These are phyloP conservation scores for Paecilomyces niveus DNA, from an alignment of 2,329 filamentous ascomycete genomes.

Conservation along the genomic window DNA sequence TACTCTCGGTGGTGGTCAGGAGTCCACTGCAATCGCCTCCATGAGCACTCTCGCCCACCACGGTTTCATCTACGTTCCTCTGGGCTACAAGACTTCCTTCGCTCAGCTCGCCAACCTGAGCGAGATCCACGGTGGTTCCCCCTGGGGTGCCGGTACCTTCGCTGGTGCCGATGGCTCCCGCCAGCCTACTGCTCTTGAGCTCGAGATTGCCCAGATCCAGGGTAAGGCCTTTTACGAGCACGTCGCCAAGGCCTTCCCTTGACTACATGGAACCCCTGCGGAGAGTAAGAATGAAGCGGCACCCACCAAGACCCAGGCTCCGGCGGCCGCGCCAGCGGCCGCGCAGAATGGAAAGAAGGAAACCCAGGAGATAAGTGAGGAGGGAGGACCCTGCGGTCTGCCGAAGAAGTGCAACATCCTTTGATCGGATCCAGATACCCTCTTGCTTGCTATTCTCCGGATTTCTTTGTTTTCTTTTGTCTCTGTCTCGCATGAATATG, in stretches of 20 bases:
- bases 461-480: constrained; percentile 4
- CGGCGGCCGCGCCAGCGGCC: constrained; percentile 18
- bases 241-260: constrained; percentile 65
- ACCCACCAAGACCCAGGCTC: constrained; percentile 15
- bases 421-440: constrained; percentile 31
- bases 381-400: constrained; percentile 66
- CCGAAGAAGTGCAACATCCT: constrained; percentile 66
- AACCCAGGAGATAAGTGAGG: constrained; percentile 43
- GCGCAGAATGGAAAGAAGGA: constrained; percentile 28
- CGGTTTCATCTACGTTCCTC: constrained; percentile 91
- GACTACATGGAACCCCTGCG: constrained; percentile 62
- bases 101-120: constrained; percentile 59
- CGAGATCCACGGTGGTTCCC: constrained; percentile 77
- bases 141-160: constrained; percentile 95
- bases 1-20: constrained; percentile 81
- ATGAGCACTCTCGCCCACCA: constrained; percentile 88
- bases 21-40: constrained; percentile 71
- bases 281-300: constrained; percentile 17
- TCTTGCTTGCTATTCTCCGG: constrained; percentile 4
- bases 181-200: constrained; percentile 67
- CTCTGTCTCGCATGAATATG: constrained; percentile 4
- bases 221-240: constrained; percentile 77
- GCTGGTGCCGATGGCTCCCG: constrained; percentile 71
- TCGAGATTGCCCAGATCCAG: constrained; percentile 72
- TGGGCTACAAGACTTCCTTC: constrained; percentile 83